Evolutionary conservation across 2,329 filamentous ascomycete genomes (phyloP).

Genomic region (Colletotrichum sp.): DNA sequence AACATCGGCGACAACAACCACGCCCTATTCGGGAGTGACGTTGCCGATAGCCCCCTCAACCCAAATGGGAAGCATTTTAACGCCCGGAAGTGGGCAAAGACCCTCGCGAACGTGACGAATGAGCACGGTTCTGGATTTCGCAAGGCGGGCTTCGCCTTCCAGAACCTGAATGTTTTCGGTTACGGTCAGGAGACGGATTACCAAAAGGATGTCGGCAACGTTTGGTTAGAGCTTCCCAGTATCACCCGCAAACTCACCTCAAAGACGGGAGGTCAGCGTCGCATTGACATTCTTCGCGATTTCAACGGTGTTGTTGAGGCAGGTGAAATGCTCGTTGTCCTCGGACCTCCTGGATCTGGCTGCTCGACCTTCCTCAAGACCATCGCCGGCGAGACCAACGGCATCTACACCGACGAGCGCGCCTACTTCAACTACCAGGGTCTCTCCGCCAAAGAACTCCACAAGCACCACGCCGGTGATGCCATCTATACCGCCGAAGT

Average conservation of each 20-base stretch:
- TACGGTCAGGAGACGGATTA: constrained; percentile 46
- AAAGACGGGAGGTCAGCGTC: constrained; percentile 26
- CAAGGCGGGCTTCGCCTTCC: constrained; percentile 39
- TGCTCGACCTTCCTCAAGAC: constrained; percentile 75
- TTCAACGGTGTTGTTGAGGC: constrained; percentile 56
- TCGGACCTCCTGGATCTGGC: constrained; percentile 58
- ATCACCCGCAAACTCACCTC: constrained; percentile 35
- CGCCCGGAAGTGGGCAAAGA: constrained; percentile 42
- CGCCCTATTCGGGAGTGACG: constrained; percentile 30
- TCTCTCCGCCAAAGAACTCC: constrained; percentile 11
- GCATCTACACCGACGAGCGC: constrained; percentile 46
- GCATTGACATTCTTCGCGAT: constrained; percentile 53
- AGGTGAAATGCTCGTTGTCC: constrained; percentile 63
- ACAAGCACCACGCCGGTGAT: constrained; percentile 51
- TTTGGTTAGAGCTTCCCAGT: constrained; percentile 30
- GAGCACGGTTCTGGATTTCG: constrained; percentile 30
- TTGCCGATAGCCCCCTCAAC: constrained; percentile 50
- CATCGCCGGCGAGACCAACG: constrained; percentile 66
- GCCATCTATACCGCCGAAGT: constrained; percentile 72
- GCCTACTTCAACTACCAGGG: constrained; percentile 21
- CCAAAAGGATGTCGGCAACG: constrained; percentile 46
- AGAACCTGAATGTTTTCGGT: constrained; percentile 47
- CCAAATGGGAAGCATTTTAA: constrained; percentile 55
- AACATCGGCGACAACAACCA: constrained; percentile 25
- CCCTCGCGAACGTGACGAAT: constrained; percentile 26